Evolutionary conservation across 192 early-diverging fungal genomes (phyloP), one percentile per base, ranked within the genome.

Genomic region (Cladochytrium replicatum): DNA sequence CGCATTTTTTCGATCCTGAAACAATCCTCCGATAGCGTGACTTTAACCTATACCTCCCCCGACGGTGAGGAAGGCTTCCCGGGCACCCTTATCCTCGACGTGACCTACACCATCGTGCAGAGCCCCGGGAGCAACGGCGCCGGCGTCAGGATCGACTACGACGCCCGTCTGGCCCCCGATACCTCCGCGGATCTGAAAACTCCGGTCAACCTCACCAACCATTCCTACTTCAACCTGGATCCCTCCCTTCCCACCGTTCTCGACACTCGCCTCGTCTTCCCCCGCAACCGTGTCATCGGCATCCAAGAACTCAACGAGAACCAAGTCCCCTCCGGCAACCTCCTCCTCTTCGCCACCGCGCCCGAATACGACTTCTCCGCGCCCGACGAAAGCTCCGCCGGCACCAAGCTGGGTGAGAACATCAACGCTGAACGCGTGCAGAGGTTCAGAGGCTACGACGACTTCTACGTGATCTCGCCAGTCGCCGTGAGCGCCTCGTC

Each of bases 41-140:
- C 43, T 15, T 66, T 92, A 43, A 60, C 54, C 1, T 62, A 73
- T 32, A 43, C 69, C n/a, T 85, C 83, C 3, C 57, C 66, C 1
- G 83, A 85, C 57, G 76, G 80, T 23, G 85, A 90, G 11, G 77
- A 90, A 60, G 84, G 85, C 2, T 90, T 85, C 40, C 90, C 92
- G 6, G 86, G 83, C 8, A 67, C 63, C 1, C 48, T 93, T 2
- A 64, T 64, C 13, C 67, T 78, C 1, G 19, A 58, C 4, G 72
- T 84, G 38, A 77, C 61, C 0, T 90, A 83, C 50, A 73, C 77
- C 1, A 11, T 73, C 5, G n/a, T 9, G 2, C 52, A 54, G 4
- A 6, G 13, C 24, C 27, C 46, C 13, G 21, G 61, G 80, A 11
- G 24, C 7, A 29, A 29, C 25, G 40, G 40, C 2, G 57, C n/a